These are phyloP conservation scores for Leccinum uliginosum DNA, from an alignment of 768 basidiomycete species.

Conservation along the genomic window DNA sequence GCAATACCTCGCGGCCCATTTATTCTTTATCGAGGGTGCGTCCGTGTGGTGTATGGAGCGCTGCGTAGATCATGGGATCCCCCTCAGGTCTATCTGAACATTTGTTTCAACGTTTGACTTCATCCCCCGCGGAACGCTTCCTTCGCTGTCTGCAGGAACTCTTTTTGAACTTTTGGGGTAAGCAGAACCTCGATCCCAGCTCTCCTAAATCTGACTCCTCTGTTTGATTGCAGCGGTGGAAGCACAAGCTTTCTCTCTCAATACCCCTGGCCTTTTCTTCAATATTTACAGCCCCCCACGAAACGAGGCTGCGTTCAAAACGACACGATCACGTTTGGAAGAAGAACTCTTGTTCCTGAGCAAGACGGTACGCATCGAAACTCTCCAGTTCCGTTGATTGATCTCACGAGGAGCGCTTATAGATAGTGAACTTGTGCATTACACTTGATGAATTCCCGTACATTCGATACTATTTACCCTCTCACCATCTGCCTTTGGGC, in stretches of 20 bases:
- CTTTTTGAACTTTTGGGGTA: slow-evolving; percentile 92
- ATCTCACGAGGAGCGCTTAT: slow-evolving; percentile 6
- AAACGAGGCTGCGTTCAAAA: slow-evolving; percentile 58
- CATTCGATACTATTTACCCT: slow-evolving; percentile 88
- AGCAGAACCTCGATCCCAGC: slow-evolving; percentile 25
- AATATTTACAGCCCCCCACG: slow-evolving; percentile 85
- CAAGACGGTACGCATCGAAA: slow-evolving; percentile 47
- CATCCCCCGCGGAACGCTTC: slow-evolving; percentile 72
- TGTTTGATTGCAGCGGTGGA: slow-evolving; percentile 60
- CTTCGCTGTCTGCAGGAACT: slow-evolving; percentile 80
- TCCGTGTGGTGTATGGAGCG: not conserved
- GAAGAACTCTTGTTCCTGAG: slow-evolving; percentile 79
- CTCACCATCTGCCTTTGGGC: slow-evolving; percentile 78
- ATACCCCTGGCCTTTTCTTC: slow-evolving; percentile 78
- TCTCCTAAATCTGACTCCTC: slow-evolving; percentile 1
- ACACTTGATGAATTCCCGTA: slow-evolving; percentile 88
- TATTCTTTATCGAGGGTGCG: slow-evolving; percentile 92
- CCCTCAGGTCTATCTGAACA: slow-evolving; percentile 67
- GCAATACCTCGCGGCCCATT: slow-evolving; percentile 78
- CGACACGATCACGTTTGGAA: slow-evolving; percentile 71
- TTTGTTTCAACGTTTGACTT: slow-evolving; percentile 69
- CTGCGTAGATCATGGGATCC: not conserved
- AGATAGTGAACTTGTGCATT: slow-evolving; percentile 89
- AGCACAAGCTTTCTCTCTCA: slow-evolving; percentile 77
- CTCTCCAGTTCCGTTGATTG: not conserved